Evolutionary conservation across 176 grass and related monocot species (phyloP).

Genomic region (Ensete ventricosum): DNA sequence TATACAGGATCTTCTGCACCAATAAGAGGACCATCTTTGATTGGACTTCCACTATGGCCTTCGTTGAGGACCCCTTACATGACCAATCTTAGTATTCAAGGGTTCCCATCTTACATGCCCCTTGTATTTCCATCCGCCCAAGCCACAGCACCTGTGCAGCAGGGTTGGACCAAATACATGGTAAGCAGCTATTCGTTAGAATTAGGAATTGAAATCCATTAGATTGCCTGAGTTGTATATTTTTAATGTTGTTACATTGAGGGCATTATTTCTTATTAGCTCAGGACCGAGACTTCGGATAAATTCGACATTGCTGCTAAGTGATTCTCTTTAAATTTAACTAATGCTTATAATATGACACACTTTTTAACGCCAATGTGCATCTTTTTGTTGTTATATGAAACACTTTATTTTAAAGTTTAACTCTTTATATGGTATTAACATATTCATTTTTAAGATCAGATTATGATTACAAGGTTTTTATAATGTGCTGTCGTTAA

Average conservation of each 20-base stretch:
- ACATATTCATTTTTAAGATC: too few relatives aligned
- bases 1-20: conserved; percentile 23
- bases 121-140: conserved; percentile 18
- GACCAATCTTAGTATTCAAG: conserved; percentile 22
- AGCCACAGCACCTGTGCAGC: conserved; percentile 16
- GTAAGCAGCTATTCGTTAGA: conserved; percentile 8
- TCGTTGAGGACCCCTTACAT: conserved; percentile 15
- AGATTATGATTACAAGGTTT: too few relatives aligned
- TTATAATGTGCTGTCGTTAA: too few relatives aligned
- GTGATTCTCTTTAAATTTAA: not conserved
- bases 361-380: not conserved
- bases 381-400: not conserved
- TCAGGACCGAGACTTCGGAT: not conserved
- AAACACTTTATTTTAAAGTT: too few relatives aligned
- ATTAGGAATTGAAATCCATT: conserved; percentile 5
- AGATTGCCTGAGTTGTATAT: not conserved
- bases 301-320: not conserved
- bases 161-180: conserved; percentile 19
- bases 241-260: not conserved
- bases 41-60: conserved; percentile 23
- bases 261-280: not conserved
- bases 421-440: too few relatives aligned
- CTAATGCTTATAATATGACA: not conserved
- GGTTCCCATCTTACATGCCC: conserved; percentile 17
- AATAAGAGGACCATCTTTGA: not conserved